Conservation (phyloP, 345 rosid genomes). For the Psidium guajava region DNA sequence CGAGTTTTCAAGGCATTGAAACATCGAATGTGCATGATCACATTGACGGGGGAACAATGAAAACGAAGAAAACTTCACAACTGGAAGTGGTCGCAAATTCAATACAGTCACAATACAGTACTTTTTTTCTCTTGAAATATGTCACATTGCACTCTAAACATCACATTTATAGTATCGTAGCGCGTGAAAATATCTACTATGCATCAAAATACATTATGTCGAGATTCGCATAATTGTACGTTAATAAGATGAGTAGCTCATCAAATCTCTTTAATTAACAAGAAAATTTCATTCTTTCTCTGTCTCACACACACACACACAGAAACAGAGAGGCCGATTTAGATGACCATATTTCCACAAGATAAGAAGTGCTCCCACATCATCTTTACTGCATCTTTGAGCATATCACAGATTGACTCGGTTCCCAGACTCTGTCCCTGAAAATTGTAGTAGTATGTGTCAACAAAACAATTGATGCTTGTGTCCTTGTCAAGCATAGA, state of each 20-base stretch:
- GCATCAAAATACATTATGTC: neutral
- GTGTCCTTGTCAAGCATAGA: neutral
- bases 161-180: neutral
- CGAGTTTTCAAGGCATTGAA: neutral
- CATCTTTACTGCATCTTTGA: conserved; percentile 23
- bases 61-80: neutral
- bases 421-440: conserved; percentile 20
- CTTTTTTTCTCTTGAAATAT: neutral
- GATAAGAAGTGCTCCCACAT: conserved; percentile 30
- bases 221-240: neutral
- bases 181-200: neutral
- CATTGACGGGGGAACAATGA: neutral
- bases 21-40: neutral
- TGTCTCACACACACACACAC: neutral
- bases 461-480: neutral
- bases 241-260: neutral
- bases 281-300: neutral
- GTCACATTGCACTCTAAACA: neutral
- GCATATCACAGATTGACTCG: conserved; percentile 9
- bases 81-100: neutral
- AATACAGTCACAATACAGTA: neutral
- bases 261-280: neutral
- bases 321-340: neutral
- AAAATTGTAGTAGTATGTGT: neutral
- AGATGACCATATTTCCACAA: neutral